Conservation (phyloP, 495 filamentous ascomycete species). For the Neurospora terricola region DNA sequence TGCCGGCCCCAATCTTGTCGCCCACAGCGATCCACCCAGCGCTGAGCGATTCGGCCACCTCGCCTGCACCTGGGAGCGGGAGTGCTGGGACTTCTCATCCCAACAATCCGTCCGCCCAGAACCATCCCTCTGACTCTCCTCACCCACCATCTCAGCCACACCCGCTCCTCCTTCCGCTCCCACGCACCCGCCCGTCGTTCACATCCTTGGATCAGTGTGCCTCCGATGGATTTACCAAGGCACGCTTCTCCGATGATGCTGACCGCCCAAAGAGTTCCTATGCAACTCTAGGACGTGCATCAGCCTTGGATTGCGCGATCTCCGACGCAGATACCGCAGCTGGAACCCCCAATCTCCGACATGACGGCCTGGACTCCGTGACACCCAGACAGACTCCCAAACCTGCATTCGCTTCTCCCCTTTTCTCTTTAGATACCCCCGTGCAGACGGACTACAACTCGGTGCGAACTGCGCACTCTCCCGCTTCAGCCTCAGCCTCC, state of each 20-base stretch:
- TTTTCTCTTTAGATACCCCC: conserved; percentile 4
- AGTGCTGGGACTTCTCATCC: background rate
- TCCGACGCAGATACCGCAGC: background rate
- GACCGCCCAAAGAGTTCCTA: conserved; percentile 14
- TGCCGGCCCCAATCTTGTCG: conserved; percentile 24
- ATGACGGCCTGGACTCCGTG: conserved; percentile 3
- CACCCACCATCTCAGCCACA: background rate
- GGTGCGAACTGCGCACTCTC: background rate
- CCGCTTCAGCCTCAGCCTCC: background rate
- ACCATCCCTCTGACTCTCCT: background rate
- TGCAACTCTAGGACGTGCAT: conserved; percentile 7
- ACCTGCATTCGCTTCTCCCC: conserved; percentile 2
- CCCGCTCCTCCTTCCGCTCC: conserved; percentile 13
- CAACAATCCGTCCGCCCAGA: background rate
- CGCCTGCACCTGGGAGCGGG: background rate
- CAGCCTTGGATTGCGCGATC: conserved; percentile 1
- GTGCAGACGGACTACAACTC: conserved; percentile 2
- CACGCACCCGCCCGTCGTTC: conserved; percentile 1
- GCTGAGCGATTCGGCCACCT: conserved; percentile 15
- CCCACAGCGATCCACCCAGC: conserved; percentile 31
- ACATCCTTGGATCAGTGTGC: conserved; percentile 1
- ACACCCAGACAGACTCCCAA: background rate
- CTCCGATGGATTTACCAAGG: conserved; percentile 16
- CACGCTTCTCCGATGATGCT: conserved; percentile 8
- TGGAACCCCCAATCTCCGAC: conserved; percentile 7